Evolutionary conservation across 2,329 filamentous ascomycete genomes (phyloP).

Genomic region (Ceratocystis alfenasii): DNA sequence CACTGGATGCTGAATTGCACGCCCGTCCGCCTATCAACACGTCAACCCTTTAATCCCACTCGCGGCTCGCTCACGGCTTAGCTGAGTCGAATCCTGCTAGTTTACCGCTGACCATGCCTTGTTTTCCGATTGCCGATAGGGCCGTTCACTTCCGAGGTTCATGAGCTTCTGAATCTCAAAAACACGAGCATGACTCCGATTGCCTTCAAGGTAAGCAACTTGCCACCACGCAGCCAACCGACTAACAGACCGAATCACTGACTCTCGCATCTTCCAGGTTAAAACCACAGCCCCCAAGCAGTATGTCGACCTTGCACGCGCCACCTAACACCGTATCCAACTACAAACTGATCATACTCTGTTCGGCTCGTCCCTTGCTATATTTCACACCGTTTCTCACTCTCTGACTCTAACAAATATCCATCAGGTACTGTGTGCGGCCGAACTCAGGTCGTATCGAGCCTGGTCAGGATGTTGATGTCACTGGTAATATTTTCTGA

Average conservation of each 20-base stretch:
- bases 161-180: slow-evolving; percentile 51
- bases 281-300: slow-evolving; percentile 99
- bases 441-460: slow-evolving; percentile 96
- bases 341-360: background rate
- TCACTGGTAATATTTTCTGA: slow-evolving; percentile 55
- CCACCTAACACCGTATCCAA: background rate
- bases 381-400: background rate
- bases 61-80: background rate
- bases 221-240: background rate
- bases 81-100: background rate
- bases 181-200: slow-evolving; percentile 52
- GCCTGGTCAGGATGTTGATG: slow-evolving; percentile 77
- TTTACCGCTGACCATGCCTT: slow-evolving; percentile 4
- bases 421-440: slow-evolving; percentile 79
- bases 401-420: slow-evolving; percentile 10
- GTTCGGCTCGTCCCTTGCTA: slow-evolving; percentile 6
- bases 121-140: slow-evolving; percentile 33
- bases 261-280: slow-evolving; percentile 46
- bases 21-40: background rate
- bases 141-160: slow-evolving; percentile 54
- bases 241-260: background rate
- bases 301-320: slow-evolving; percentile 42
- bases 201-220: slow-evolving; percentile 52
- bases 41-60: too few species aligned
- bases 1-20: background rate